These are phyloP conservation scores for Backusella luteola DNA, from an alignment of 192 early-diverging fungal genomes.

Conservation along the genomic window DNA sequence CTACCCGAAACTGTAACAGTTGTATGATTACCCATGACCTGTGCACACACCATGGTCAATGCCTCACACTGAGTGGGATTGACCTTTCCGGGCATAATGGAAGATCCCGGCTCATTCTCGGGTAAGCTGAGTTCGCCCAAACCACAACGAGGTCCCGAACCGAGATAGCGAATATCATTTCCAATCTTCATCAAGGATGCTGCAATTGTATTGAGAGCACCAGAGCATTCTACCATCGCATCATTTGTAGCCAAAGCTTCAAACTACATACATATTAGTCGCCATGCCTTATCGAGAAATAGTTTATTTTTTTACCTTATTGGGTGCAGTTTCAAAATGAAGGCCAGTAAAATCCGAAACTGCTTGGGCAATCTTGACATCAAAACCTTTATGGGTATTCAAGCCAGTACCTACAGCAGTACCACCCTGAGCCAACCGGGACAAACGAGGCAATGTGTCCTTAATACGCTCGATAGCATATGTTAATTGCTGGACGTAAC, in stretches of 20 bases:
- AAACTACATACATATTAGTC: constrained; percentile 49
- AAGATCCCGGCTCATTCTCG: constrained; percentile 98
- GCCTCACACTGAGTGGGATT: constrained; percentile 99
- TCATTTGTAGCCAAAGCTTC: constrained; percentile 98
- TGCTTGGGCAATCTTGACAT: constrained; percentile 80
- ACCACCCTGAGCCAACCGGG: constrained; percentile 91
- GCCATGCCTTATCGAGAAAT: too few relatives aligned
- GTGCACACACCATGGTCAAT: constrained; percentile 98
- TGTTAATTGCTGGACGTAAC: constrained; percentile 85
- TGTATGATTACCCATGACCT: constrained; percentile 98
- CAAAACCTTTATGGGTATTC: constrained; percentile 93
- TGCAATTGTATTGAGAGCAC: constrained; percentile 90
- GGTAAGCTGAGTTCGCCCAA: constrained; percentile 93
- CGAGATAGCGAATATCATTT: constrained; percentile 93
- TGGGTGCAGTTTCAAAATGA: constrained; percentile 91
- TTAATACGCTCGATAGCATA: constrained; percentile 86
- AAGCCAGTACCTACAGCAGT: constrained; percentile 96
- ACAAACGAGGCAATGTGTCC: constrained; percentile 74
- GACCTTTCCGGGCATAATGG: constrained; percentile 99
- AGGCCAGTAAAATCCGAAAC: constrained; percentile 82
- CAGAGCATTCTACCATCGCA: constrained; percentile 91
- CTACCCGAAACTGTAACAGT: constrained; percentile 86
- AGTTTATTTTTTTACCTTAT: constrained; percentile 61
- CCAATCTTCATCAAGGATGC: constrained; percentile 97
- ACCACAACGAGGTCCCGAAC: constrained; percentile 96